phyloP scores from a whole-genome alignment of 495 filamentous ascomycete genomes.

The Amniculicola lignicola region DNA sequence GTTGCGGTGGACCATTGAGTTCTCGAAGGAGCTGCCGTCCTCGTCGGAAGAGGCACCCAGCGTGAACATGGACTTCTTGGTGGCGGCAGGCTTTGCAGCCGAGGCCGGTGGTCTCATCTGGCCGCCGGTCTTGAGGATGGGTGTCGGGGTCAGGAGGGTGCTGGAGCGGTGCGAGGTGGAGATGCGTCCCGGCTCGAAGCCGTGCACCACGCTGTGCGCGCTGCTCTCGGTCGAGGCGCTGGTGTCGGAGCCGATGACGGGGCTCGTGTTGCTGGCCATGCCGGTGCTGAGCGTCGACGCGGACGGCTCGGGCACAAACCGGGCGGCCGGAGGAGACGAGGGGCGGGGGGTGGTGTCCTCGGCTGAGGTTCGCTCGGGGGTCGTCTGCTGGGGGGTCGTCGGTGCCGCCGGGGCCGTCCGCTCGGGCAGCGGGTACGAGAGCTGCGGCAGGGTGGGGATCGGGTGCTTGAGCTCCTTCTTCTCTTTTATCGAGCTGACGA shows the following conservation, averaged over 20 bases:
- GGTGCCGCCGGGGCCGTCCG: no score
- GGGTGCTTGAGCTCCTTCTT: slow-evolving; percentile 64
- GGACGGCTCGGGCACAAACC: slow-evolving; percentile 38
- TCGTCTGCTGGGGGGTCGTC: no score
- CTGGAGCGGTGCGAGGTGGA: slow-evolving; percentile 70
- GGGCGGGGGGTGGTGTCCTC: slow-evolving; percentile 40
- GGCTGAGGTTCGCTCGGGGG: slow-evolving; percentile 40
- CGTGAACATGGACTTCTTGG: slow-evolving; percentile 67
- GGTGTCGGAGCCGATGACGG: slow-evolving; percentile 34
- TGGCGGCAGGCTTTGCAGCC: slow-evolving; percentile 8
- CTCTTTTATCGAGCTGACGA: slow-evolving; percentile 84
- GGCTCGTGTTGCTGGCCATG: slow-evolving; percentile 28
- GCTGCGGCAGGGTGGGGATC: slow-evolving; percentile 43
- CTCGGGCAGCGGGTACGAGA: slow-evolving; percentile 38
- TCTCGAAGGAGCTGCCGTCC: slow-evolving; percentile 74
- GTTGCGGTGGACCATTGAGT: no score
- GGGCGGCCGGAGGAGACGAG: slow-evolving; percentile 26
- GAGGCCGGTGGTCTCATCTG: slow-evolving; percentile 45
- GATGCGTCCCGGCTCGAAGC: slow-evolving; percentile 77
- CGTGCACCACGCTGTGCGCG: slow-evolving; percentile 75
- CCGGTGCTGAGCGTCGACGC: slow-evolving; percentile 42
- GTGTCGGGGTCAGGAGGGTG: slow-evolving; percentile 51
- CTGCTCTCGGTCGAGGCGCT: slow-evolving; percentile 50
- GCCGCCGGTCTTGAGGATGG: slow-evolving; percentile 37
- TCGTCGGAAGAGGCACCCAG: slow-evolving; percentile 79